Evolutionary conservation across 148 eudicot species (phyloP).

Genomic region (Amaranthus hypochondriacus): DNA sequence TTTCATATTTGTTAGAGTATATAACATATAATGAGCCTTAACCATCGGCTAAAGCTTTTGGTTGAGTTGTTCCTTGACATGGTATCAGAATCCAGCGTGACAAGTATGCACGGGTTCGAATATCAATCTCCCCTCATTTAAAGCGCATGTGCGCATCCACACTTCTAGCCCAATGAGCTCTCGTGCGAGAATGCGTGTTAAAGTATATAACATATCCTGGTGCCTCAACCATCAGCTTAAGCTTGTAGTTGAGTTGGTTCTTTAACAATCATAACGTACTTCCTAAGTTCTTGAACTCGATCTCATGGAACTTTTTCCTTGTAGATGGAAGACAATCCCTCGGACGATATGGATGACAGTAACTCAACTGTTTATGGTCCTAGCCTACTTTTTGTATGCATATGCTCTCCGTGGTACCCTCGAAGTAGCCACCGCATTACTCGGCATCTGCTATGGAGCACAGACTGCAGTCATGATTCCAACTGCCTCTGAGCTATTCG

Average conservation of each 20-base stretch:
- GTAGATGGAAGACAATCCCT: conserved; percentile 70
- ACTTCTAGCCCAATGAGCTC: neutral
- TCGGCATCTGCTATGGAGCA: conserved; percentile 86
- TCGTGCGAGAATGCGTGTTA: neutral
- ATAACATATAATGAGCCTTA: too few relatives aligned
- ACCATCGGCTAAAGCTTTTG: too few relatives aligned
- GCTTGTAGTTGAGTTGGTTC: too few relatives aligned
- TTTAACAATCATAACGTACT: too few relatives aligned
- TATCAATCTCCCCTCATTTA: neutral
- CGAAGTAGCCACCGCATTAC: conserved; percentile 65
- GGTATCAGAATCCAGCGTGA: too few relatives aligned
- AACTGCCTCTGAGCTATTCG: conserved; percentile 87
- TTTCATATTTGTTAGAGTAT: too few relatives aligned
- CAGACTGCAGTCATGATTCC: conserved; percentile 93
- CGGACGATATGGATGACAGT: conserved; percentile 84
- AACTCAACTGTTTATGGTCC: conserved; percentile 65
- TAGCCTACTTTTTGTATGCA: conserved; percentile 68
- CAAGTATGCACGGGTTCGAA: too few relatives aligned
- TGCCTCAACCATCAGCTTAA: neutral
- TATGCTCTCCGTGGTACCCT: conserved; percentile 69
- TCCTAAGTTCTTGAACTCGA: neutral
- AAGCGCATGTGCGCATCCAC: neutral
- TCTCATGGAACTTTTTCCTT: conserved; percentile 10
- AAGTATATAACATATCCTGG: neutral
- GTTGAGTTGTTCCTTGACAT: too few relatives aligned